phyloP scores from a whole-genome alignment of 2,329 filamentous ascomycete genomes.

The Sphaceloma murrayae region DNA sequence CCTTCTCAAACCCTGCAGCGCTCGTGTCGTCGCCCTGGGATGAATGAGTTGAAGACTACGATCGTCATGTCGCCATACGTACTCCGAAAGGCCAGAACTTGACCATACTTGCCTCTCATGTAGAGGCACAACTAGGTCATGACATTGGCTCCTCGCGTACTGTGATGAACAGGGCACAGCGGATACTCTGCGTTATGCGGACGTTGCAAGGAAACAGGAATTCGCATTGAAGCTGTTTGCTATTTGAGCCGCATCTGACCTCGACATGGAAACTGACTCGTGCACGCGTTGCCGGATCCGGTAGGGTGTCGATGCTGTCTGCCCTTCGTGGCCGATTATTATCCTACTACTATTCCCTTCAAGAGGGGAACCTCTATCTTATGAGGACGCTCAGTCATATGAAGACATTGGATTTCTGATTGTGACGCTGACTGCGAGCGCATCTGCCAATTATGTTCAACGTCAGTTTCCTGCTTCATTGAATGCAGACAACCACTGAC shows the following conservation, averaged over 20 bases:
- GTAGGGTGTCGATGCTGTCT: neutral
- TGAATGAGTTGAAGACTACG: conserved; percentile 9
- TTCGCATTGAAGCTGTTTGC: conserved; percentile 4
- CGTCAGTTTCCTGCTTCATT: neutral
- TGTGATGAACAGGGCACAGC: neutral
- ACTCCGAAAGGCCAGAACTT: conserved; percentile 82
- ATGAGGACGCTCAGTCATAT: no score
- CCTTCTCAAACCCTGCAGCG: conserved; percentile 87
- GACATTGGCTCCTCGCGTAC: neutral
- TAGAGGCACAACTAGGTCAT: conserved; percentile 1
- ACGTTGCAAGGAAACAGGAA: no score
- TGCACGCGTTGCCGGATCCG: conserved; percentile 5
- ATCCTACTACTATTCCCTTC: no score
- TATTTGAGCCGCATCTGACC: neutral
- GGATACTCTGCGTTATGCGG: neutral
- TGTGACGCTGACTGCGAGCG: no score
- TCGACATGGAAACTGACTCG: conserved; percentile 7
- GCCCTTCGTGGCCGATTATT: neutral
- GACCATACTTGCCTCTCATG: conserved; percentile 52
- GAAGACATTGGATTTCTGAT: no score
- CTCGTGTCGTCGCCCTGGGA: conserved; percentile 65
- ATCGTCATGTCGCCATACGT: conserved; percentile 27
- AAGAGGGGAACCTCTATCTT: no score
- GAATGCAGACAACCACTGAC: neutral
- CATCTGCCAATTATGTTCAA: conserved; percentile 14